Evolutionary conservation across 202 grass and related monocot genomes (phyloP).

Genomic region (Schoenoplectus tabernaemontani): DNA sequence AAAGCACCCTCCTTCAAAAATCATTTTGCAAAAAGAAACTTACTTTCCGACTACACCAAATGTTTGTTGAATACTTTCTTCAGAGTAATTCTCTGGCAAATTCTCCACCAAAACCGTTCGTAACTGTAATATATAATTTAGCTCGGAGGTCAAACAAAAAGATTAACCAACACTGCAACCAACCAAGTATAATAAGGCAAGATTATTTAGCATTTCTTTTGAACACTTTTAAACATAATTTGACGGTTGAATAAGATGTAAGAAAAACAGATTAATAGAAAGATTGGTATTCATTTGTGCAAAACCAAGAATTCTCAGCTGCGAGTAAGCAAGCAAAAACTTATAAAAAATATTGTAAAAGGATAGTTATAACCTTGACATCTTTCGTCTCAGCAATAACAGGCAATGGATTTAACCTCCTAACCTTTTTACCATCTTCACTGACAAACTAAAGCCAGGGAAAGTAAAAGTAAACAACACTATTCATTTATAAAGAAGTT

Average conservation of each 20-base stretch:
- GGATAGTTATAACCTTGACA: constrained; percentile 36
- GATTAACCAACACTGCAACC: neutral
- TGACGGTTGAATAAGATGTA: neutral
- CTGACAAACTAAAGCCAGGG: constrained; percentile 60
- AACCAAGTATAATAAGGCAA: neutral
- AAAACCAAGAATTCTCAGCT: neutral
- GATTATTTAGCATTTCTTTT: neutral
- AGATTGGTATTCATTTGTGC: neutral
- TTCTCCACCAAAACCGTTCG: constrained; percentile 75
- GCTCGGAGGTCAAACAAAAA: constrained; percentile 16
- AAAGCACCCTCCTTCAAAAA: neutral
- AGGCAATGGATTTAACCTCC: constrained; percentile 53
- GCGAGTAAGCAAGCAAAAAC: constrained; percentile 8
- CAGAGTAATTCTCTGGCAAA: constrained; percentile 51
- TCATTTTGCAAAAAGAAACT: constrained; percentile 16
- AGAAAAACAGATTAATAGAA: neutral
- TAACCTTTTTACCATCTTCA: constrained; percentile 71
- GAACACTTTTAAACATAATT: neutral
- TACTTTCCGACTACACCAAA: constrained; percentile 73
- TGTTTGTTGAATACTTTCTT: constrained; percentile 50
- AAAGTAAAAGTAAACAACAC: constrained; percentile 16
- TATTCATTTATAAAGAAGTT: too few species aligned
- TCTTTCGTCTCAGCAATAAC: constrained; percentile 38
- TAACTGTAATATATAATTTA: constrained; percentile 32
- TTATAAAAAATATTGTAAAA: neutral